Conservation (phyloP, 768 basidiomycete genomes). For the Pleurotus eryngii region DNA sequence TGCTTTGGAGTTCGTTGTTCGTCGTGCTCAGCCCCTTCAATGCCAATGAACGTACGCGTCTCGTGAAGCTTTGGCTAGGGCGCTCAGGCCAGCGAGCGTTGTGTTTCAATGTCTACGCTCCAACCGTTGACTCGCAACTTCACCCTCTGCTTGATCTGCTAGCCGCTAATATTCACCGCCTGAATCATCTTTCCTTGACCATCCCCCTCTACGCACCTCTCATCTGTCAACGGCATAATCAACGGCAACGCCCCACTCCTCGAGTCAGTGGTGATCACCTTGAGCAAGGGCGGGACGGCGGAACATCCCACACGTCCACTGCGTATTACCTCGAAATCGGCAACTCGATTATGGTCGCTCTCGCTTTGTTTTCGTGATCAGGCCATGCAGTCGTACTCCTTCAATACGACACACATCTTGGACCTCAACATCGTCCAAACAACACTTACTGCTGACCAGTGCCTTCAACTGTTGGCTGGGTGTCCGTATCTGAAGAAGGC, state of each 20-base stretch:
- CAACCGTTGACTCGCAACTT: conserved; percentile 17
- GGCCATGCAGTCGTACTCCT: neutral
- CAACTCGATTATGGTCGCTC: neutral
- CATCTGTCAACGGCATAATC: conserved; percentile 9
- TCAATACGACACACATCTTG: neutral
- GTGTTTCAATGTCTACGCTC: conserved; percentile 12
- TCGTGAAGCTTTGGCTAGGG: conserved; percentile 18
- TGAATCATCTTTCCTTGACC: conserved; percentile 17
- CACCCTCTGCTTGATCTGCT: conserved; percentile 10
- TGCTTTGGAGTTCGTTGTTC: conserved; percentile 20
- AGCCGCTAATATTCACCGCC: conserved; percentile 10
- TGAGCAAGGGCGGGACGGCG: neutral
- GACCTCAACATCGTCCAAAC: conserved; percentile 1
- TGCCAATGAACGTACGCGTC: conserved; percentile 12
- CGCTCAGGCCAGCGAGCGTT: conserved; percentile 14
- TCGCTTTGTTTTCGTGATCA: neutral
- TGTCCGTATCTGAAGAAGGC: neutral
- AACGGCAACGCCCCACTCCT: conserved; percentile 13
- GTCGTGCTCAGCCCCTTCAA: conserved; percentile 12
- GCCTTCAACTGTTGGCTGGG: neutral
- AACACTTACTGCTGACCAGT: conserved; percentile 3
- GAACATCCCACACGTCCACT: neutral
- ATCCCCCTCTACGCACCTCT: conserved; percentile 8
- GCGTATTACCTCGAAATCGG: neutral
- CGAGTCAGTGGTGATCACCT: conserved; percentile 13